Base-by-base conservation (phyloP, 495 filamentous ascomycete species). In the Aspergillus kassunensis region DNA sequence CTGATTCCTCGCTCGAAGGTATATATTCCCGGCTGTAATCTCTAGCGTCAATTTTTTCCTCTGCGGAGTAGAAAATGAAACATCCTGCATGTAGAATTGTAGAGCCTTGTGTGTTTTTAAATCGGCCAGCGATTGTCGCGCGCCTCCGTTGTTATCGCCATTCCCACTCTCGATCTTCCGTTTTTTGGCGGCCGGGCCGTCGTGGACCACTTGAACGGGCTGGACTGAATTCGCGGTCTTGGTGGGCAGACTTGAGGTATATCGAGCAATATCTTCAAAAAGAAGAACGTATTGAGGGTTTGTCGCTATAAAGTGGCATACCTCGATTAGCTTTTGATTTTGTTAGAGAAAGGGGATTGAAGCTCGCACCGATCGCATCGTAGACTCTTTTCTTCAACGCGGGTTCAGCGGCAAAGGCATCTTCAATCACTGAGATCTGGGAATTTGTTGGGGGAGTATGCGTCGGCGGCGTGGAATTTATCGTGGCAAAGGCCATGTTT, bases 11-110 rank as follows among this genome's bases (percentile, higher is more conserved):
- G 86, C 89, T 48, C 86, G 85, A 35, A 97, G 63, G 45, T 82
- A 85, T 10, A 57, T 71, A 69, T 58, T 75, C 57, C 62, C 81
- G 72, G 68, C 66, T 15, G 66, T 67, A 20, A 97, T 74, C 68
- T 89, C 86, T 24, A 97, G 71, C 35, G 80, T 87, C 60, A 92
- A 84, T 74, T 97, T 98, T 74, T 97, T 98, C 54, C 93, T 78
- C 71, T 89, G 86, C 13, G 93, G 93, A n/a, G 88, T 78, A 3
- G 82, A 76, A 30, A 90, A 79, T 1, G 87, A 89, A 11, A 91
- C 77, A 53, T 91, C 86, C 53, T 82, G 79, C 37, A 90, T 76
- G 51, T 84, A 82, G 54, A 71, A 76, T 49, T 66, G 65, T 49
- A 69, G 50, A 27, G 65, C 54, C 35, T 56, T 53, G 54, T 72